Evolutionary conservation across 2,329 filamentous ascomycete species (phyloP), one percentile per base, ranked within the genome.

Genomic region (Beauveria rudraprayagi): DNA sequence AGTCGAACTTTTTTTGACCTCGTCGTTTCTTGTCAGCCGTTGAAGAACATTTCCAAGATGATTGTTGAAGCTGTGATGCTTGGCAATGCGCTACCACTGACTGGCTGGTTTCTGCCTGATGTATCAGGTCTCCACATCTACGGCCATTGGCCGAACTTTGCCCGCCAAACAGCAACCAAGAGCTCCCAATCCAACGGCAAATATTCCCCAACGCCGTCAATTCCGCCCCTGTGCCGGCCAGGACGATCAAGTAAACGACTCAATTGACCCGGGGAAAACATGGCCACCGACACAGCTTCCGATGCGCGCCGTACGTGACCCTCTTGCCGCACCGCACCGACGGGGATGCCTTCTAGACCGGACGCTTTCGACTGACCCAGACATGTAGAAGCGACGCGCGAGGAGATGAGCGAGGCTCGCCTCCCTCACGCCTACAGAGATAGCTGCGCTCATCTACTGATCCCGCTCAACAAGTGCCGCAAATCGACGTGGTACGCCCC

Each of bases 391-490:
- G 91, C 91, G 67, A 91, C 90, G 66, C 86, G 91, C 76, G 88
- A 95, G 81, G 90, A 94, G 77, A 97, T 97, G 93, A 88, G 90
- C 72, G 91, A 91, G 70, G 92, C 92, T 67, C 88, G 85, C 72
- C 83, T 97, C 56, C 93, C 94, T 14, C 77, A 97, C 60, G 83
- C 89, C 70, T 99, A 99, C 83, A 86, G 94, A 74, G 94, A 99
- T 78, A 92, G 88, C 78, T 99, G 94, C 80, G 94, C 92, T 65
- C 87, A 94, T 77, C 88, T 99, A 52, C 81, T 97, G 65, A 97
- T 97, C 66, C 94, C 94, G 17, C 83, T 99, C 69, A 99, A 99
- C 80, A 89, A 89, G 72, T 99, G 94, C 83, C 92, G 94, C 65
- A 84, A 85, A 77, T 88, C 95, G 69, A 89, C 91, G 65, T 97